Evolutionary conservation across 371 early-diverging fungal genomes (phyloP).

Genomic region (Spiromyces aspiralis): DNA sequence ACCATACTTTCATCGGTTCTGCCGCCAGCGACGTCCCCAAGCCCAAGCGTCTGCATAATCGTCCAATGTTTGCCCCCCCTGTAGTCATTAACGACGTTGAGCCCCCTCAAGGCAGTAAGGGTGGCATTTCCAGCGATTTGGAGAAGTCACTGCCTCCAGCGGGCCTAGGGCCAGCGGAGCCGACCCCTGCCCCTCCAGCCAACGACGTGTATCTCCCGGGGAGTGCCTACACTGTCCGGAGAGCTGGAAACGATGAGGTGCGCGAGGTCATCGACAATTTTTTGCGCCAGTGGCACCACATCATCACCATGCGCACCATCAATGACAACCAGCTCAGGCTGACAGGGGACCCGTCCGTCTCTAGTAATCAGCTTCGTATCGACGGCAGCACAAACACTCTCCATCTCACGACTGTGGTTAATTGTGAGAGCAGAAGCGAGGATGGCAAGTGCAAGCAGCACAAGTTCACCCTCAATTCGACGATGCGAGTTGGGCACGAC

Average conservation of each 20-base stretch:
- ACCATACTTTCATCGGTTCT: too few relatives aligned
- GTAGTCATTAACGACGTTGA: too few relatives aligned
- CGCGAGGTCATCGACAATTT: constrained; percentile 21
- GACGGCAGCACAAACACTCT: constrained; percentile 21
- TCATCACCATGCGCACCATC: constrained; percentile 13
- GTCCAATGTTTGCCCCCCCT: too few relatives aligned
- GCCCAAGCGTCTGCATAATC: too few relatives aligned
- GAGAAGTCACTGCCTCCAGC: too few relatives aligned
- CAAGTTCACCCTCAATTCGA: constrained; percentile 21
- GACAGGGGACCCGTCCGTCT: background rate
- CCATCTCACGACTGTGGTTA: constrained; percentile 17
- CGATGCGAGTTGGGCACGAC: background rate
- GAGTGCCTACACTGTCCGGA: too few relatives aligned
- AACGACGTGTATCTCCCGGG: too few relatives aligned
- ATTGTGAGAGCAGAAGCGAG: constrained; percentile 18
- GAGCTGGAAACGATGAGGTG: constrained; percentile 12
- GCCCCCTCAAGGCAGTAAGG: too few relatives aligned
- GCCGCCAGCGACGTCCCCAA: too few relatives aligned
- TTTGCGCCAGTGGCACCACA: constrained; percentile 19
- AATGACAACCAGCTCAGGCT: constrained; percentile 1
- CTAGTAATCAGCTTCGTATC: background rate
- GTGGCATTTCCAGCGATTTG: too few relatives aligned
- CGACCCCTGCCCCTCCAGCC: too few relatives aligned
- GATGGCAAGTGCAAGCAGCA: constrained; percentile 20
- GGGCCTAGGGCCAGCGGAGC: too few relatives aligned